Evolutionary conservation across 305 asterid species (phyloP), one percentile per base, ranked within the genome.

Genomic region (Solanum hybrid): DNA sequence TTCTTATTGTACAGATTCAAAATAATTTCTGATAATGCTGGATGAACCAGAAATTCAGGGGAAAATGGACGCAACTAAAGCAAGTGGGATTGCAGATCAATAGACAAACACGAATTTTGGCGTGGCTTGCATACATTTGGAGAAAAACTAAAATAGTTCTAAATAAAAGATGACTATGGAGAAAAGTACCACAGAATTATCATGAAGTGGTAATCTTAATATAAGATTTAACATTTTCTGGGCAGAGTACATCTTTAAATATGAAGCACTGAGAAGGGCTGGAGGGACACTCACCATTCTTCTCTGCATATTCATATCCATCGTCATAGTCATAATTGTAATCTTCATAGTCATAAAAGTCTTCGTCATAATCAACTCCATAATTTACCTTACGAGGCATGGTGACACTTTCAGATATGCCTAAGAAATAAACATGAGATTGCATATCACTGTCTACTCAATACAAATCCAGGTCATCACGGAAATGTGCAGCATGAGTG

Each of bases 351-450:
- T 16, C 91, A 89, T 91, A 95, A 83, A 92, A 92, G 46, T 89
- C 92, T 75, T 95, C 94, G 81, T 94, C 96, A 86, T 92, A 93
- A 91, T 92, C 93, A 89, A 91, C 85, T 86, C 96, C 94, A 69
- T 88, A 92, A 67, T 84, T 85, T 88, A 92, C 93, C 92, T 97
- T 97, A 46, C 98, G 99, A 91, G 98, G 99, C 99, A 97, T 96
- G 89, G 89, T 89, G 67, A 88, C 10, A 0, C 87, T 82, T 82
- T 16, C 36, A 40, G 14, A 28, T 82, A 42, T 42, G 26, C 71
- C 87, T 26, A 82, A 26, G 16, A 82, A 40, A 81, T 37, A 40
- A 82, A 40, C 16, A 26, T 42, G 24, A 24, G 26, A 64, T 14
- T 81, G 86, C 69, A 39, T 39, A 81, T 81, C 69, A 81, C n/a